phyloP scores from a whole-genome alignment of 2,329 filamentous ascomycete species.

The Alternaria postmessia region DNA sequence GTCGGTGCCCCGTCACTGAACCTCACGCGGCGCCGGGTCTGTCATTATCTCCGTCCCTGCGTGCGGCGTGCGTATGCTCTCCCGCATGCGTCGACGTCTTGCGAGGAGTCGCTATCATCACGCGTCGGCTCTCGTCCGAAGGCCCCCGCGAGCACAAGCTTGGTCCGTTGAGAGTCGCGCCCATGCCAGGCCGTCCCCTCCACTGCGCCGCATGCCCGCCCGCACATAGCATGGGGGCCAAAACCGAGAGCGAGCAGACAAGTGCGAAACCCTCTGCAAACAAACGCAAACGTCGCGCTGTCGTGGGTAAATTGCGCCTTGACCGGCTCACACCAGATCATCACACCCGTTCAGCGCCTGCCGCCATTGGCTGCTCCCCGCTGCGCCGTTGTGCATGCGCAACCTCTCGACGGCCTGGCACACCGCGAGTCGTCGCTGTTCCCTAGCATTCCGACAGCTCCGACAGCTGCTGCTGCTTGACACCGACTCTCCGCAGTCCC shows the following conservation, averaged over 20 bases:
- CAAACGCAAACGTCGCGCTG: constrained; percentile 2
- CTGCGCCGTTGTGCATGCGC: constrained; percentile 34
- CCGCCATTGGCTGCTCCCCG: constrained; percentile 24
- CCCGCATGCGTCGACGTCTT: constrained; percentile 1
- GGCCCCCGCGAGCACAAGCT: neutral
- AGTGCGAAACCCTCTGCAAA: neutral
- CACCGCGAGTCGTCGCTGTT: neutral
- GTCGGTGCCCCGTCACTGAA: constrained; percentile 9
- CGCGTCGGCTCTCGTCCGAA: constrained; percentile 16
- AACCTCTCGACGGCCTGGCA: constrained; percentile 20
- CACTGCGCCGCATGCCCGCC: constrained; percentile 15
- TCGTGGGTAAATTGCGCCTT: constrained; percentile 20
- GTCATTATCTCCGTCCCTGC: constrained; percentile 32
- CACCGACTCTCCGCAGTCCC: neutral
- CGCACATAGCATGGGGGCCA: constrained; percentile 23
- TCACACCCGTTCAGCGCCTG: constrained; percentile 10
- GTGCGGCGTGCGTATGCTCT: constrained; percentile 15
- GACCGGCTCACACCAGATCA: constrained; percentile 20
- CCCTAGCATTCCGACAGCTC: neutral
- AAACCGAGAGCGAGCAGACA: neutral
- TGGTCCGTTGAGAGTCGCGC: neutral
- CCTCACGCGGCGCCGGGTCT: constrained; percentile 25
- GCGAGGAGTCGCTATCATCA: neutral
- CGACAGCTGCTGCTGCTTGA: constrained; percentile 1
- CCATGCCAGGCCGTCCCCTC: neutral